Base-by-base conservation (phyloP, 208 protist genomes). In the Trypanosoma platydactyli region DNA sequence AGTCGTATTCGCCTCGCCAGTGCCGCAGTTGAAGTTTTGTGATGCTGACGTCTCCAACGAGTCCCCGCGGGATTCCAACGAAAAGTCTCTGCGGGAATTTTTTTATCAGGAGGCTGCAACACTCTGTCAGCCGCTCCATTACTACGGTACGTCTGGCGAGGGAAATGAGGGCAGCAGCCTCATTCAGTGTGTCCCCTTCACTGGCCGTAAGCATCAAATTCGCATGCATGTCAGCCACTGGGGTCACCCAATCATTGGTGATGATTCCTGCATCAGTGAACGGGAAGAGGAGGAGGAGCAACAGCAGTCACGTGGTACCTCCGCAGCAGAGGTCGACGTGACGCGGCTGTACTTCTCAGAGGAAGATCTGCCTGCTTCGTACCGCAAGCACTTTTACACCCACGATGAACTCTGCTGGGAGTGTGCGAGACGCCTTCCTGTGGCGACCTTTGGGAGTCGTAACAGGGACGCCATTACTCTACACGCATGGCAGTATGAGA, bases 171-270 rank as follows among this genome's bases (percentile, higher is more conserved):
- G 6, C 20, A 53, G 56, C n/a, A 85, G 64, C 51, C 58, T 98
- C n/a, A 59, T 96, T 22, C 69, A 89, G 11, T 95, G 88, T 64
- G 79, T 89, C 22, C 95, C 95, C 20, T 81, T 96, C 48, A 97
- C 95, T 4, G 95, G 95, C 5, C 79, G 93, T 6, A 82, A 91
- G 49, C 93, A 98, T 74, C 95, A 98, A 60, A 95, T 98, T 38
- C 84, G 95, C 11, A 59, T 86, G 51, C 95, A 98, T 77, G 64
- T 97, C 12, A 71, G 75, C 56, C 56, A 69, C 20, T 74, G 91
- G 15, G 87, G 88, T 11, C 78, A 76, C 60, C 90, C 91, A 12
- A 98, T 98, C 57, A 66, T 85, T n/a, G 83, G 89, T 52, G 95
- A 98, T 65, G 48, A 62, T 13, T 58, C 44, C 1, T 84, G 84